These are phyloP conservation scores for Fusarium armeniacum DNA, from an alignment of 2,329 filamentous ascomycete species.

Conservation along the genomic window DNA sequence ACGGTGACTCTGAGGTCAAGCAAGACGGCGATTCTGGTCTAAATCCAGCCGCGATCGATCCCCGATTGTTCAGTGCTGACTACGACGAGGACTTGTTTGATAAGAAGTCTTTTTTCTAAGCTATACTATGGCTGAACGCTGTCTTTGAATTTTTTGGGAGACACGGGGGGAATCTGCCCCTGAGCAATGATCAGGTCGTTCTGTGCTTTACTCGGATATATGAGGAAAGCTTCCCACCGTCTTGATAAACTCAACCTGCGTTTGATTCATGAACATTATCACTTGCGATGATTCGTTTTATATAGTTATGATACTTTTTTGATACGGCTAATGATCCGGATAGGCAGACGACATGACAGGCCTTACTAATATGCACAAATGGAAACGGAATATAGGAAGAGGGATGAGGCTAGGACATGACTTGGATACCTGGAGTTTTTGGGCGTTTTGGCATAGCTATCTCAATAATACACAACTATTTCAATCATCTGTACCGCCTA, in stretches of 20 bases:
- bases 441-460: slow-evolving; percentile 6
- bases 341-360: too few relatives aligned
- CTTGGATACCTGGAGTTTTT: slow-evolving; percentile 37
- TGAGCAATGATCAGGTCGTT: background rate
- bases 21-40: background rate
- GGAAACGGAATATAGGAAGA: background rate
- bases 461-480: slow-evolving; percentile 14
- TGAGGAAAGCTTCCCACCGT: background rate
- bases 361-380: background rate
- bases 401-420: slow-evolving; percentile 7
- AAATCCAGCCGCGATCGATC: slow-evolving; percentile 1
- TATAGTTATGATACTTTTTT: slow-evolving; percentile 3
- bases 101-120: background rate
- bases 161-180: too few relatives aligned
- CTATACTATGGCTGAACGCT: background rate
- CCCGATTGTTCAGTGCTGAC: background rate
- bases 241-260: too few relatives aligned
- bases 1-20: background rate
- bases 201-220: background rate
- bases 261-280: background rate
- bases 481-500: background rate
- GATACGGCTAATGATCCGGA: background rate
- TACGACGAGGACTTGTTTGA: background rate
- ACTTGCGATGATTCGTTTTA: background rate
- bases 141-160: too few relatives aligned